Percentiles rank a stretch among this genome's conserved stretches.
phyloP scores from a whole-genome alignment of 2,329 filamentous ascomycete genomes.

The Fusarium dimerum region DNA sequence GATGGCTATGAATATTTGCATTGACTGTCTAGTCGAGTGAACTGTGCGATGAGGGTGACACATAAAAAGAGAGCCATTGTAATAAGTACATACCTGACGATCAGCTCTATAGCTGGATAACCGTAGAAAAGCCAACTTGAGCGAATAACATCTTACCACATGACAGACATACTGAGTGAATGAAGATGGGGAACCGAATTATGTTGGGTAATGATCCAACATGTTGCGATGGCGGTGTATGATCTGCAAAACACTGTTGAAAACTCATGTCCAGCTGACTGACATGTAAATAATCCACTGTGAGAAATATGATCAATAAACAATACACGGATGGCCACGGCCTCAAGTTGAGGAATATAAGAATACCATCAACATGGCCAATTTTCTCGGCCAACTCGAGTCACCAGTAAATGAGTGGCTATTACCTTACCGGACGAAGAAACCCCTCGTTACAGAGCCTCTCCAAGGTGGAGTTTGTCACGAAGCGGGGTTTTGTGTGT shows the following conservation, averaged over 20 bases:
- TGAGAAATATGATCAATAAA: background rate
- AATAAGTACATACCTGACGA: too few relatives aligned
- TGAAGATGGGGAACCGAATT: too few relatives aligned
- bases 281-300: background rate
- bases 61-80: too few relatives aligned
- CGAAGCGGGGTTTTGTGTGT: constrained; percentile 19
- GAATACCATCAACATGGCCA: background rate
- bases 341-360: background rate
- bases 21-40: too few relatives aligned
- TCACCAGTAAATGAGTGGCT: background rate
- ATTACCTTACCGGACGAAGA: background rate
- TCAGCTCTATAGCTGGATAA: too few relatives aligned
- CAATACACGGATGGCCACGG: background rate
- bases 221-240: background rate
- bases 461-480: background rate
- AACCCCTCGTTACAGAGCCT: background rate
- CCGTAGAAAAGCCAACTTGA: too few relatives aligned
- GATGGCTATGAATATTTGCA: too few relatives aligned
- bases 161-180: too few relatives aligned
- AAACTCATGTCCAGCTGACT: too few relatives aligned
- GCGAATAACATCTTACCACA: too few relatives aligned
- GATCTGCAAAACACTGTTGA: too few relatives aligned
- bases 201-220: background rate
- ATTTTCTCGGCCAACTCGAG: background rate
- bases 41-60: too few relatives aligned